Evolutionary conservation across 495 filamentous ascomycete species (phyloP).

Genomic region (Tetracladium setigerum): DNA sequence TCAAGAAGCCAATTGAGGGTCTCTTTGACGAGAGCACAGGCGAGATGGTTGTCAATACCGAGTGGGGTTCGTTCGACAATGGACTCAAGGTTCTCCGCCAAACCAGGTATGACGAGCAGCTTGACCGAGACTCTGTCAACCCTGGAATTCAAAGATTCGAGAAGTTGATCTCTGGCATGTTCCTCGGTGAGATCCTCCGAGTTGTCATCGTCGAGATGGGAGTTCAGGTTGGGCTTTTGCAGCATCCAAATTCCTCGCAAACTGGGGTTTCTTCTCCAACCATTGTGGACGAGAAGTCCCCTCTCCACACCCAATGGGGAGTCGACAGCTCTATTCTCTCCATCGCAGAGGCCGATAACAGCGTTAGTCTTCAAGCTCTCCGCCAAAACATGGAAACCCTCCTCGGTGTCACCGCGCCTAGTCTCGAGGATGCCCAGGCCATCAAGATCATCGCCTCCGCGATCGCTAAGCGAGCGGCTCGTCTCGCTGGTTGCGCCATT

Average conservation of each 20-base stretch:
- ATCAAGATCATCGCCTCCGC: slow-evolving; percentile 75
- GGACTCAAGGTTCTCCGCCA: slow-evolving; percentile 76
- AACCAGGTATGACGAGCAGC: slow-evolving; percentile 70
- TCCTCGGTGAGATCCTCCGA: slow-evolving; percentile 89
- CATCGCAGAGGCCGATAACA: slow-evolving; percentile 68
- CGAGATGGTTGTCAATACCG: slow-evolving; percentile 95
- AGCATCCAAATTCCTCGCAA: slow-evolving; percentile 51
- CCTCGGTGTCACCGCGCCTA: slow-evolving; percentile 63
- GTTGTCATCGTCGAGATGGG: slow-evolving; percentile 62
- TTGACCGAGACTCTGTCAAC: slow-evolving; percentile 79
- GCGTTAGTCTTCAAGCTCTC: slow-evolving; percentile 50
- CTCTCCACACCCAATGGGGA: slow-evolving; percentile 76
- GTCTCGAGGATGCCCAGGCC: slow-evolving; percentile 70
- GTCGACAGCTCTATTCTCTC: slow-evolving; percentile 84
- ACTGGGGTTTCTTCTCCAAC: slow-evolving; percentile 65
- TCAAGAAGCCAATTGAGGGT: slow-evolving; percentile 57
- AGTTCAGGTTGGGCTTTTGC: slow-evolving; percentile 61
- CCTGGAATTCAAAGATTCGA: slow-evolving; percentile 98
- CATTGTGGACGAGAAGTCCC: slow-evolving; percentile 50
- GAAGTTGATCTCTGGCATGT: slow-evolving; percentile 97
- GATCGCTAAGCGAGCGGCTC: slow-evolving; percentile 79
- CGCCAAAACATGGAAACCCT: slow-evolving; percentile 69
- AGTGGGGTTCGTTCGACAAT: slow-evolving; percentile 99
- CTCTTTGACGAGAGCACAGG: slow-evolving; percentile 77
- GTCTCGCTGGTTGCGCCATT: slow-evolving; percentile 81